Evolutionary conservation across 2,329 filamentous ascomycete species (phyloP).

Genomic region (Fusarium cicatricum): DNA sequence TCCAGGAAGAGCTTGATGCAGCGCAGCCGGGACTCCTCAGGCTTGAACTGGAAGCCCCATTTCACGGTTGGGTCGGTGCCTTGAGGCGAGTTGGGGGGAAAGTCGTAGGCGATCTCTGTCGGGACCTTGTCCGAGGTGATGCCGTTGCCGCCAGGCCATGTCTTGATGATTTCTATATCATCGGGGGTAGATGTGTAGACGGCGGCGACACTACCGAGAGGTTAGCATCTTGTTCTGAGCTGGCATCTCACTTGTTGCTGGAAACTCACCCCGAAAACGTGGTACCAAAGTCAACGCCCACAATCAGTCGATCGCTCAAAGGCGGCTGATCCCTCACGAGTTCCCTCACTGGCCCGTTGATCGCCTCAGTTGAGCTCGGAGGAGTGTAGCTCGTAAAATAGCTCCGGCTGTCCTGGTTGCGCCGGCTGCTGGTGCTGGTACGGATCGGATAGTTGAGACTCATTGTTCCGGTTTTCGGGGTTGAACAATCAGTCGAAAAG

Average conservation of each 20-base stretch:
- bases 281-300: constrained; percentile 86
- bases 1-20: constrained; percentile 89
- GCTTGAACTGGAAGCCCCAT: constrained; percentile 87
- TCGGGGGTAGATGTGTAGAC: constrained; percentile 80
- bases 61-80: constrained; percentile 62
- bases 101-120: constrained; percentile 75
- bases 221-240: constrained; percentile 2
- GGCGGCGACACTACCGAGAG: constrained; percentile 62
- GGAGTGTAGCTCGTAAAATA: constrained; percentile 65
- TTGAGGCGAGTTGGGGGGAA: constrained; percentile 40
- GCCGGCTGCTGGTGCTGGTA: constrained; percentile 53
- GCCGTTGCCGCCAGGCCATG: constrained; percentile 83
- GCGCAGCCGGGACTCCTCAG: constrained; percentile 76
- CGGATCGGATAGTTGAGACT: constrained; percentile 62
- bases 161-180: constrained; percentile 85
- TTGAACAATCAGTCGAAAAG: constrained; percentile 14
- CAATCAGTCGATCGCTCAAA: constrained; percentile 71
- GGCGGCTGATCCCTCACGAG: constrained; percentile 60
- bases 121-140: constrained; percentile 91
- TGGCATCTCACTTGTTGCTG: not conserved
- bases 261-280: constrained; percentile 76
- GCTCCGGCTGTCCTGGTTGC: constrained; percentile 64
- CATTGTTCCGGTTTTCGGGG: constrained; percentile 45
- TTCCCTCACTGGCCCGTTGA: constrained; percentile 68
- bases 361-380: constrained; percentile 67